These are phyloP conservation scores for Xylariales sp. DNA, from an alignment of 2,329 filamentous ascomycete species.

Conservation along the genomic window DNA sequence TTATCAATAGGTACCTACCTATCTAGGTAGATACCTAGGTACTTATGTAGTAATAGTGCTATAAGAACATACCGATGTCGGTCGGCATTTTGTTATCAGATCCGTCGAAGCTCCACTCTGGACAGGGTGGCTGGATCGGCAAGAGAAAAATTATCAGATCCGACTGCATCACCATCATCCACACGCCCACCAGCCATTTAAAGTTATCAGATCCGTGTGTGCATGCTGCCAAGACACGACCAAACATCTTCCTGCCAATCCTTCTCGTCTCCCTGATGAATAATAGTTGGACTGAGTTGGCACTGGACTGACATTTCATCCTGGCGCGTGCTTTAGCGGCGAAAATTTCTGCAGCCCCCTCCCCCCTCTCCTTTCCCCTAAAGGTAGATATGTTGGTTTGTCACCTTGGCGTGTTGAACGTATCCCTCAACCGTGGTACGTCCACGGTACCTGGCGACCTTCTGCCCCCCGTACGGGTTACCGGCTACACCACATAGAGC, in stretches of 20 bases:
- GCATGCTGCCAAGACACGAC: constrained; percentile 45
- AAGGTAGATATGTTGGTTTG: constrained; percentile 5
- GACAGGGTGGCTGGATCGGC: constrained; percentile 4
- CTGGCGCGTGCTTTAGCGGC: constrained; percentile 40
- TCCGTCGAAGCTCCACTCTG: constrained; percentile 38
- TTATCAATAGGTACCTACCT: too few relatives aligned
- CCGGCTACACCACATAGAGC: background rate
- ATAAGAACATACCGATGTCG: constrained; percentile 40
- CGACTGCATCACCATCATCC: constrained; percentile 33
- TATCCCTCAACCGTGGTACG: constrained; percentile 21
- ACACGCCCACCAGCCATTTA: constrained; percentile 43
- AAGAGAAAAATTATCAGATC: constrained; percentile 46
- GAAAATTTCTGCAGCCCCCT: constrained; percentile 39
- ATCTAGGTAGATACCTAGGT: too few relatives aligned
- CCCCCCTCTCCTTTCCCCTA: background rate
- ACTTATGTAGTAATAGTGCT: too few relatives aligned
- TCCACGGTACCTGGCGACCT: constrained; percentile 25
- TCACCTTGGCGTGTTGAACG: constrained; percentile 12
- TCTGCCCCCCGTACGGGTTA: background rate
- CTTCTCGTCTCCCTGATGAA: background rate
- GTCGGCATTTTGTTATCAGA: constrained; percentile 45
- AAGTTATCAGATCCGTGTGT: constrained; percentile 54
- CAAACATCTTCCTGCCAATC: constrained; percentile 30
- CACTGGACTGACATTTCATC: constrained; percentile 36
- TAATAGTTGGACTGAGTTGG: background rate